phyloP scores from a whole-genome alignment of 1,139 yeast genomes.

The Debaryomyces robertsiae region DNA sequence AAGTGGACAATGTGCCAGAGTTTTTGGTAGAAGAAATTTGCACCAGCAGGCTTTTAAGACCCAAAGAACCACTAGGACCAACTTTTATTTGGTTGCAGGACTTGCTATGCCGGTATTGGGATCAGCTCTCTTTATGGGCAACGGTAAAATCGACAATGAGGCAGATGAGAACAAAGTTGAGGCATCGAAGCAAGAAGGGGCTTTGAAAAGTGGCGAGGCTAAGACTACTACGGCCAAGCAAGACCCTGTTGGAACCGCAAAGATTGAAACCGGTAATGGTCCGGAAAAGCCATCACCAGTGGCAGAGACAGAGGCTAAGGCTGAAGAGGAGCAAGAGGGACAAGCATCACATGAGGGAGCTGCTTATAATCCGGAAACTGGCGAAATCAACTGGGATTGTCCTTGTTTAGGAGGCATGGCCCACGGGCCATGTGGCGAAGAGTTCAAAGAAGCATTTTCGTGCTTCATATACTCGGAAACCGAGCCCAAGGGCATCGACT shows the following conservation, averaged over 20 bases:
- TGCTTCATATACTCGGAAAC: conserved; percentile 94
- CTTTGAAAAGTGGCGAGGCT: conserved; percentile 11
- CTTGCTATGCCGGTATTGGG: conserved; percentile 13
- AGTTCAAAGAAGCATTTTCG: conserved; percentile 93
- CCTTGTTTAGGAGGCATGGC: conserved; percentile 99
- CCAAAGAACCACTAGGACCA: conserved; percentile 1
- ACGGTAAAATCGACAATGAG: conserved; percentile 14
- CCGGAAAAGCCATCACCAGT: conserved; percentile 13
- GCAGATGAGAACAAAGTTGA: conserved; percentile 16
- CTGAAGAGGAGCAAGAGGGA: conserved; percentile 20
- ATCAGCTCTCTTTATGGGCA: conserved; percentile 10
- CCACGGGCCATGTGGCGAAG: conserved; percentile 97
- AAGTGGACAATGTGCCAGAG: conserved; percentile 7
- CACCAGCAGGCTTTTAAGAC: conserved; percentile 6
- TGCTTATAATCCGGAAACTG: conserved; percentile 96
- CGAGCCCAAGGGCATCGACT: conserved; percentile 97
- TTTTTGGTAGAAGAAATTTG: conserved; percentile 8
- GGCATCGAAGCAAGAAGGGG: conserved; percentile 12
- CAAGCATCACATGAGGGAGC: conserved; percentile 41
- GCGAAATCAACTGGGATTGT: conserved; percentile 99
- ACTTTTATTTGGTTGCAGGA: conserved; percentile 10
- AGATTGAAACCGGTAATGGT: conserved; percentile 3
- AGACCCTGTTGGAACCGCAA: conserved; percentile 11
- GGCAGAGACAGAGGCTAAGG: conserved; percentile 11
- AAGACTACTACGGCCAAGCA: conserved; percentile 13